These are phyloP conservation scores for Plasmodiophora brassicae DNA, from an alignment of 208 protist genomes.

Conservation along the genomic window DNA sequence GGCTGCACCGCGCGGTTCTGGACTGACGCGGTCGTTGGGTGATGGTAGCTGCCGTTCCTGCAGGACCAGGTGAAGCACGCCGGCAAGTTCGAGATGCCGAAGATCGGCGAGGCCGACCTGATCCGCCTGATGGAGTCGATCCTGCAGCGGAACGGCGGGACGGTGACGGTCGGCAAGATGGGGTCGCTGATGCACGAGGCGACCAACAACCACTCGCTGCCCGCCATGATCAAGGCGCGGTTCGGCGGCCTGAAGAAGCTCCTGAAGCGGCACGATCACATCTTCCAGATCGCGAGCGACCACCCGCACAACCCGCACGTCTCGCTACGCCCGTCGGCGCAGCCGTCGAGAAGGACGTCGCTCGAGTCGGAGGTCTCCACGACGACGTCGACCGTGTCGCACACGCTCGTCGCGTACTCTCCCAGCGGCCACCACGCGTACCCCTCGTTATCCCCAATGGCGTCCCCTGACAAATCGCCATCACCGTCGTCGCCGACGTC, in stretches of 20 bases:
- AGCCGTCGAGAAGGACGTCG: neutral
- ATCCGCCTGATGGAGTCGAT: conserved; percentile 17
- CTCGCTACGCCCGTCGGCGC: neutral
- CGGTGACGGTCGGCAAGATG: conserved; percentile 39
- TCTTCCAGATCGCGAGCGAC: neutral
- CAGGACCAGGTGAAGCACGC: neutral
- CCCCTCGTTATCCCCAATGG: neutral
- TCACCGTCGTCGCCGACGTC: neutral
- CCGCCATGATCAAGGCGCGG: conserved; percentile 39
- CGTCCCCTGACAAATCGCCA: neutral
- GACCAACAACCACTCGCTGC: conserved; percentile 42
- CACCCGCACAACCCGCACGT: conserved; percentile 32
- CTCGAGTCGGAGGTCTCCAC: neutral
- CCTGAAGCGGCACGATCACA: conserved; percentile 16
- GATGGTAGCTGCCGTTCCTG: neutral
- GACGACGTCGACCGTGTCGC: neutral
- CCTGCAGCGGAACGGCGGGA: neutral
- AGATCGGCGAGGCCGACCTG: conserved; percentile 3
- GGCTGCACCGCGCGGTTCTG: no score
- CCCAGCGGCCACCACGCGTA: neutral
- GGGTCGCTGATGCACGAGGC: conserved; percentile 37
- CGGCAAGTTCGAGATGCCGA: conserved; percentile 16
- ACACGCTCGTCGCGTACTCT: neutral
- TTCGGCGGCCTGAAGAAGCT: conserved; percentile 34
- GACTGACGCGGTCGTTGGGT: no score